Evolutionary conservation across 2,329 filamentous ascomycete genomes (phyloP).

Genomic region (Zymoseptoria ardabiliae): DNA sequence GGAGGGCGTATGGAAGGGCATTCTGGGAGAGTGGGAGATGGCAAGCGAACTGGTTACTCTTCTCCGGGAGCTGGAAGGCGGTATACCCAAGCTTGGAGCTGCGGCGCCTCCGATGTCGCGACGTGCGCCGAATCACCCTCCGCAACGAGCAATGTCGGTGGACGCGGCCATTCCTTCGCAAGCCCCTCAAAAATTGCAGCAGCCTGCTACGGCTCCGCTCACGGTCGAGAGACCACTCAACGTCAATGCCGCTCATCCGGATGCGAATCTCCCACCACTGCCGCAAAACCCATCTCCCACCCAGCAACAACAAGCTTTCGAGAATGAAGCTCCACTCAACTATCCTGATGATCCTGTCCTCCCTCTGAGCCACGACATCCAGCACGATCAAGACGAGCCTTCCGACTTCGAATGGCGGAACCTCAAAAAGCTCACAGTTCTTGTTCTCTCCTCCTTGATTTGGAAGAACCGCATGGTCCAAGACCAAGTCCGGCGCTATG

Average conservation of each 20-base stretch:
- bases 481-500: conserved; percentile 75
- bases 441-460: conserved; percentile 80
- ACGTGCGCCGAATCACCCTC: conserved; percentile 16
- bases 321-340: conserved; percentile 34
- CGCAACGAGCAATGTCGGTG: conserved; percentile 11
- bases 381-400: conserved; percentile 52
- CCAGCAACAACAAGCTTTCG: conserved; percentile 30
- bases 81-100: conserved; percentile 69
- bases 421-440: conserved; percentile 85
- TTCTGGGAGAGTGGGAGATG: conserved; percentile 87
- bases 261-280: conserved; percentile 29
- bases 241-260: conserved; percentile 21
- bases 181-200: neutral
- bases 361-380: conserved; percentile 14
- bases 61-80: conserved; percentile 78
- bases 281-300: conserved; percentile 30
- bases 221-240: conserved; percentile 62
- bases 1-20: conserved; percentile 70
- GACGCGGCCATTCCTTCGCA: neutral
- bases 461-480: conserved; percentile 83
- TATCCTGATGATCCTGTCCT: conserved; percentile 20
- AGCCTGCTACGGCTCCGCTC: conserved; percentile 27
- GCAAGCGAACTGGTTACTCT: conserved; percentile 82
- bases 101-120: conserved; percentile 38
- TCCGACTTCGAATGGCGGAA: conserved; percentile 67